Evolutionary conservation across 2,329 filamentous ascomycete species (phyloP).

Genomic region (Ilyonectria destructans): DNA sequence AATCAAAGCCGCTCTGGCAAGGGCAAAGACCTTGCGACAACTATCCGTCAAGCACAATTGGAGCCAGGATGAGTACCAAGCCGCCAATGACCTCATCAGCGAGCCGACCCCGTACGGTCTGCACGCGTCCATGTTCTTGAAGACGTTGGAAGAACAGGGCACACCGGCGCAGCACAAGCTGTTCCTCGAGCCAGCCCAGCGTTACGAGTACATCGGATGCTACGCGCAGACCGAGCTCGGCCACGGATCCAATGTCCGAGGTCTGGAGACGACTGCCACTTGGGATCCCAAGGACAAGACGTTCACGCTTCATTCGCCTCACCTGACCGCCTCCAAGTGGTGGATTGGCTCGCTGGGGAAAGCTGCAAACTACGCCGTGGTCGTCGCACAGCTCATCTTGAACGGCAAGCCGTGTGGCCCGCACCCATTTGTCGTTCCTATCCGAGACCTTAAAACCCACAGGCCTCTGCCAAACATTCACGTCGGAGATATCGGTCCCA

Average conservation of each 20-base stretch:
- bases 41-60: conserved; percentile 79
- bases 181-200: conserved; percentile 79
- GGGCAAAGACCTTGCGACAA: conserved; percentile 80
- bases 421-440: conserved; percentile 84
- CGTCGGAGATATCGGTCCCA: conserved; percentile 86
- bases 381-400: conserved; percentile 84
- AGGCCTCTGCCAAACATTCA: conserved; percentile 79
- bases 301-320: conserved; percentile 82
- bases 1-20: conserved; percentile 78
- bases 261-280: conserved; percentile 80
- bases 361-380: conserved; percentile 83
- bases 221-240: conserved; percentile 88
- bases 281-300: conserved; percentile 83
- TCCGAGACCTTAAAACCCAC: conserved; percentile 80
- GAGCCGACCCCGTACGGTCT: conserved; percentile 84
- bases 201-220: conserved; percentile 83
- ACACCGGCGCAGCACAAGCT: conserved; percentile 81
- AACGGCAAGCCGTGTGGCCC: conserved; percentile 80
- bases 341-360: conserved; percentile 87
- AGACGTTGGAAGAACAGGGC: conserved; percentile 79
- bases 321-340: conserved; percentile 85
- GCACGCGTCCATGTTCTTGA: conserved; percentile 70
- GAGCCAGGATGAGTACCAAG: conserved; percentile 74
- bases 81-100: conserved; percentile 79
- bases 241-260: conserved; percentile 84